Base-by-base conservation (phyloP, 2,329 filamentous ascomycete species). In the Pseudogymnoascus destructans region DNA sequence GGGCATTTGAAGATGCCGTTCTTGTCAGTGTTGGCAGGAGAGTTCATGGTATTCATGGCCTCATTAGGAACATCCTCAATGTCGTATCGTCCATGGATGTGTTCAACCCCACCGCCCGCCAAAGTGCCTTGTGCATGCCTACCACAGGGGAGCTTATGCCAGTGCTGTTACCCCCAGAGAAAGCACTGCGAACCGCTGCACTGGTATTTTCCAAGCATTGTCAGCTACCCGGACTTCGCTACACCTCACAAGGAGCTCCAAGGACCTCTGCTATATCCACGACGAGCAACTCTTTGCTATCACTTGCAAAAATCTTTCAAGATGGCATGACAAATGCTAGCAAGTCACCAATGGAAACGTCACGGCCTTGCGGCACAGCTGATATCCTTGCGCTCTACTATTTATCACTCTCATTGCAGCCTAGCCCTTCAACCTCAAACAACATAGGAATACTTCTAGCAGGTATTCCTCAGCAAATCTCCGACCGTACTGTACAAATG, bases 381-480 rank as follows among this genome's bases (percentile, higher is more conserved):
- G 93, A 98, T 67, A 97, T 98, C 35, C 73, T 98, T 33, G 89
- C 91, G 1, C 79, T 98, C 10, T 98, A 98, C 70, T 98, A 98
- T 67, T 77, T 98, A 2, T 98, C 93, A 0, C 75, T 98, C 2
- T 95, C 93, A 0, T 77, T 98, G 2, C 93, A 96, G 63, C 91
- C 93, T 54, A 97, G 93, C 66, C 93, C 93, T 1, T 98, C 93
- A 0, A 98, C 93, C 0, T 93, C 93, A 0, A 98, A 98, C 69
- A 98, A 98, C 69, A 91, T 98, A 10, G 93, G 93, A 2, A 98
- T 98, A 58, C 77, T 98, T 25, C 81, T 98, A n/a, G 93, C 93
- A 4, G 89, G 93, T 59, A 87, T 97, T 17, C 93, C 95, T 67
- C 90, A 95, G 65, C 69, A 74, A 7, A 71, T 73, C 21, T 70